Percentiles rank a stretch among this genome's conserved stretches.
Evolutionary conservation across 208 protist species (phyloP).

Genomic region (Crithidia expoeki): DNA sequence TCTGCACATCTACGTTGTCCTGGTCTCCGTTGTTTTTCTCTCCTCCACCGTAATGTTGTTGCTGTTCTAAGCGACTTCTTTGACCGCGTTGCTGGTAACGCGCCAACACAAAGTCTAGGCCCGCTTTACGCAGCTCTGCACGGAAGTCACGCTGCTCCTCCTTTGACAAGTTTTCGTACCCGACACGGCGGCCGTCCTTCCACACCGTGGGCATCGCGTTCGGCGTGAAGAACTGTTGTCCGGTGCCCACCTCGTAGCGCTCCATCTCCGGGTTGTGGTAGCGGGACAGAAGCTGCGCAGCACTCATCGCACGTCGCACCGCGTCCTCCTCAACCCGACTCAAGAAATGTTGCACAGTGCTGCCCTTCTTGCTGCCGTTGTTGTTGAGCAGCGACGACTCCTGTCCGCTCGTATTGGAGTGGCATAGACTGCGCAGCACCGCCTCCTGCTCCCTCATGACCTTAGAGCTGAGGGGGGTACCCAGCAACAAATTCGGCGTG

Average conservation of each 20-base stretch:
- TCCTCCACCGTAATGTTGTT: not conserved
- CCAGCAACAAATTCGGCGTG: not conserved
- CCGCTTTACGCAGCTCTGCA: constrained; percentile 31
- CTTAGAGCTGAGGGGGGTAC: constrained; percentile 34
- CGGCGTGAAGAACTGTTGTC: constrained; percentile 61
- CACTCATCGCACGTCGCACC: constrained; percentile 37
- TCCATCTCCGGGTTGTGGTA: constrained; percentile 37
- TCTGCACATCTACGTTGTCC: not conserved
- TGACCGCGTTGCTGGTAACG: constrained; percentile 32
- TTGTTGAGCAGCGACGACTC: not conserved
- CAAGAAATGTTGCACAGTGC: constrained; percentile 34
- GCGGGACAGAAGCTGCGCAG: constrained; percentile 31
- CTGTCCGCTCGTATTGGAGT: not conserved
- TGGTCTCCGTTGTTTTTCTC: constrained; percentile 1
- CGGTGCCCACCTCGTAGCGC: constrained; percentile 44
- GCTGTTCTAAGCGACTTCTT: constrained; percentile 13
- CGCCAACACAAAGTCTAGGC: constrained; percentile 46
- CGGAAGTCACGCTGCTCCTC: constrained; percentile 45
- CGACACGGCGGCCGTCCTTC: constrained; percentile 50
- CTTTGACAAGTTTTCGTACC: constrained; percentile 44
- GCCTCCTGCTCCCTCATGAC: constrained; percentile 29
- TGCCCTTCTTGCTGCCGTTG: not conserved
- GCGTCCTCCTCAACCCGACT: constrained; percentile 44
- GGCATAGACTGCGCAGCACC: constrained; percentile 26
- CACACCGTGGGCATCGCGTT: constrained; percentile 64